Base-by-base conservation (phyloP, 2,329 filamentous ascomycete species). In the Sordariomycetes sp. region DNA sequence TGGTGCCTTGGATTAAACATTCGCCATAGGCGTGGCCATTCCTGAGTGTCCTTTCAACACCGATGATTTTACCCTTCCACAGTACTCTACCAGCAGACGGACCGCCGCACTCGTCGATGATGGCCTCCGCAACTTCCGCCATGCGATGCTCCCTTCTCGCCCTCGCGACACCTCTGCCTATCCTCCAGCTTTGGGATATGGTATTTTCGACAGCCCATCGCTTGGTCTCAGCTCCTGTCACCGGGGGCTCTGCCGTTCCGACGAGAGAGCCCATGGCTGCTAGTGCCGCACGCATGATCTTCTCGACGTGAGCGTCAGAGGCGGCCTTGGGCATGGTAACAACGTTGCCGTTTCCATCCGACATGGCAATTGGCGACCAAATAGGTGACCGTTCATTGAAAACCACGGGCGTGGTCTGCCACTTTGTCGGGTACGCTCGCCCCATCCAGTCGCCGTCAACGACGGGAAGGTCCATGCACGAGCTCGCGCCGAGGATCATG, bases 41-140 rank as follows among this genome's bases (percentile, higher is more conserved):
- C 41, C 65, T 64, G 28, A 78, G 47, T 1, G 62, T 62, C 26
- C 74, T 58, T 48, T 78, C 68, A 1, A 79, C 75, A 2, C 66
- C 66, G 15, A 76, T 62, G 41, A 81, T 78, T 54, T 81, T 81
- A 18, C 77, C 77, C 37, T 70, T 66, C 57, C 72, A 79, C 14
- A 81, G 45, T 8, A 79, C 64, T 40, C 62, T 70, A 2, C 71
- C 75, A 0, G 66, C 64, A 5, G 57, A 57, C 0, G 56, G 44
- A 0, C 75, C 75, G 4, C 74, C 75, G 21, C 69, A 72, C 47
- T 76, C 72, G 1, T 68, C 59, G 12, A 79, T 63, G 39, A 79
- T 77, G 3, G 60, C 60, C 51, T 78, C 70, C 1, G 72, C 72
- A 3, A 79, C 69, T 9, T 53, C 64, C 11, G 69, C 66, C 2